Evolutionary conservation across 129 eudicot genomes (phyloP), one percentile per base, ranked within the genome.

Genomic region (Dittrichia graveolens): DNA sequence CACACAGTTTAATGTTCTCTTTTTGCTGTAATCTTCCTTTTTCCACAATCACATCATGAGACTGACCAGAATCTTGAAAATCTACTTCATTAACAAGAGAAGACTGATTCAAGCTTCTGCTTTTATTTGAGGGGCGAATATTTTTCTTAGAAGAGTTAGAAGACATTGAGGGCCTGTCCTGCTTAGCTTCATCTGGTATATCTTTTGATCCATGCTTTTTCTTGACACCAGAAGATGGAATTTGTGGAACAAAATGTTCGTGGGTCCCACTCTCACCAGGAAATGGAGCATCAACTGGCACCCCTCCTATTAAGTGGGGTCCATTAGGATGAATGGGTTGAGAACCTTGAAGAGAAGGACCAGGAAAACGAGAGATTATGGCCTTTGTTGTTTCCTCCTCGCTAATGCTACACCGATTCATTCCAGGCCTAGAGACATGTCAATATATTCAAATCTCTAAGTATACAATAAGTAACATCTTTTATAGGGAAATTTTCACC

Each of bases 341-440:
- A 69, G 52, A 60, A 55, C 67, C 64, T 65, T 80, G 86, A 42
- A 64, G 70, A 65, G 76, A 79, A 57, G 83, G 78, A 75, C 83
- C 80, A 10, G 81, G 78, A 66, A 72, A 69, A 48, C 24, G 71
- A 8, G 71, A 40, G 13, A 39, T 71, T 54, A 53, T 55, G 54
- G 78, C 82, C 59, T 81, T 84, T 40, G 84, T 84, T 8, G 97
- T 86, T 82, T 84, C 89, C 48, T 95, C 97, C 78, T 95, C 87
- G 39, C 95, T 83, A 42, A 91, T 15, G 72, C 84, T 74, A 78
- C 99, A 95, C 42, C 83, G 81, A 77, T 95, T 95, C 99, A 86
- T 84, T 79, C 91, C 95, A 55, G 96, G 97, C 87, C 99, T 95
- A 69, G 13, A 62, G 47, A 75, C 41, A 80, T 55, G 44, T n/a